Conservation (phyloP, 2,329 filamentous ascomycete genomes). For the Truncatella angustata region DNA sequence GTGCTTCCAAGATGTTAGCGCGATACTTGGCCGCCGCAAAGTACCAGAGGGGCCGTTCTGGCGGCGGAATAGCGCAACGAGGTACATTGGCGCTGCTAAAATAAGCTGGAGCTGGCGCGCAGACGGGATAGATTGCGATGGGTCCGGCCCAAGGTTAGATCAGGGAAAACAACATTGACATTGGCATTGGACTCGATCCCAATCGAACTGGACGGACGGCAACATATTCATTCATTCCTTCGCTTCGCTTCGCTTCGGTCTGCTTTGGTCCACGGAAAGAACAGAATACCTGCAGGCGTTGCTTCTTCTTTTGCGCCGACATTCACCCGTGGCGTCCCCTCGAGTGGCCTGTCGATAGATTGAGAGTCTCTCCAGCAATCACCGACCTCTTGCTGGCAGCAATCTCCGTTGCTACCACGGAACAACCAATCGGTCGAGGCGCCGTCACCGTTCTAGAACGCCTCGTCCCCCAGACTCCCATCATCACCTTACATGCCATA, state of each 20-base stretch:
- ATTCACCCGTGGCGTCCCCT: too few species aligned
- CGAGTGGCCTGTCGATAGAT: too few species aligned
- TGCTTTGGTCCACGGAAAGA: too few species aligned
- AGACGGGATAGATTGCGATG: too few species aligned
- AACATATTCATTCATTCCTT: not conserved
- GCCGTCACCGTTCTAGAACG: too few species aligned
- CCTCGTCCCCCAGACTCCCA: not conserved
- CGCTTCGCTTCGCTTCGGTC: not conserved
- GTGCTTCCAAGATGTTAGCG: slow-evolving; percentile 1
- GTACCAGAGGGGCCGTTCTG: not conserved
- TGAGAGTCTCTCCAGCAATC: too few species aligned
- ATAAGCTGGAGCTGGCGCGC: slow-evolving; percentile 1
- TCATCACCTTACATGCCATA: too few species aligned
- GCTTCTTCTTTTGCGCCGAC: not conserved
- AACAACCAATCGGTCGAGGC: not conserved
- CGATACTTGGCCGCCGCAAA: not conserved
- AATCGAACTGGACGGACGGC: too few species aligned
- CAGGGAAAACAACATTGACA: not conserved
- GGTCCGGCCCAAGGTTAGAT: too few species aligned
- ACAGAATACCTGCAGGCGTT: too few species aligned
- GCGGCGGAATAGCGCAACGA: not conserved
- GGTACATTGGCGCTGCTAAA: slow-evolving; percentile 3
- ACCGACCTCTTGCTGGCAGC: slow-evolving; percentile 1
- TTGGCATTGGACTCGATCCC: too few species aligned
- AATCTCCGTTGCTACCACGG: not conserved